These are phyloP conservation scores for Phaeomoniella chlamydospora DNA, from an alignment of 2,329 filamentous ascomycete species.

Conservation along the genomic window DNA sequence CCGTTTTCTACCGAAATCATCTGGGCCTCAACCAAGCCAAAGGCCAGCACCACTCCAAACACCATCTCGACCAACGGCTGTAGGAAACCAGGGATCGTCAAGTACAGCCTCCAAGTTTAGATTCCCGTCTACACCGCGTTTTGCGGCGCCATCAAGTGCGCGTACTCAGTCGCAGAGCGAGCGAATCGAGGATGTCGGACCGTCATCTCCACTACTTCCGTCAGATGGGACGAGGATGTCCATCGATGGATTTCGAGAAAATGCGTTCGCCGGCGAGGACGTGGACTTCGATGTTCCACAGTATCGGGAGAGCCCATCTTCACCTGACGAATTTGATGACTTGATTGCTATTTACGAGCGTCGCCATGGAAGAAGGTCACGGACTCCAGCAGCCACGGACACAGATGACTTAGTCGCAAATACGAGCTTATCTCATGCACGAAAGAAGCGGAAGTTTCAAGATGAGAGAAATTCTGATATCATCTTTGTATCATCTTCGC, in stretches of 20 bases:
- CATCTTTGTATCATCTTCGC: background rate
- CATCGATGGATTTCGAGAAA: background rate
- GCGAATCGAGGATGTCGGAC: background rate
- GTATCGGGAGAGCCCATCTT: background rate
- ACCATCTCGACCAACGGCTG: background rate
- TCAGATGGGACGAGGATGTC: background rate
- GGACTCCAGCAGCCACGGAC: background rate
- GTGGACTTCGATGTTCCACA: background rate
- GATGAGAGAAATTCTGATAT: background rate
- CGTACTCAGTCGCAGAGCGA: background rate
- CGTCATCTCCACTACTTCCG: background rate
- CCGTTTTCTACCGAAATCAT: background rate
- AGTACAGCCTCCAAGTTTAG: background rate
- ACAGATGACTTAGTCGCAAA: background rate
- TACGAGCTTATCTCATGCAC: background rate
- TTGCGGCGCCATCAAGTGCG: background rate
- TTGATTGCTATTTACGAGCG: background rate
- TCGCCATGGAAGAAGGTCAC: background rate
- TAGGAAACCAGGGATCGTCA: background rate
- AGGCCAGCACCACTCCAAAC: background rate
- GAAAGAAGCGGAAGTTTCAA: background rate
- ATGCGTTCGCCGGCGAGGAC: background rate
- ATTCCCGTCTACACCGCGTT: background rate
- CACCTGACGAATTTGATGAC: background rate
- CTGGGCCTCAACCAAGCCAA: background rate